phyloP scores from a whole-genome alignment of 176 grass and related monocot genomes.

The Aegilops speltoides region DNA sequence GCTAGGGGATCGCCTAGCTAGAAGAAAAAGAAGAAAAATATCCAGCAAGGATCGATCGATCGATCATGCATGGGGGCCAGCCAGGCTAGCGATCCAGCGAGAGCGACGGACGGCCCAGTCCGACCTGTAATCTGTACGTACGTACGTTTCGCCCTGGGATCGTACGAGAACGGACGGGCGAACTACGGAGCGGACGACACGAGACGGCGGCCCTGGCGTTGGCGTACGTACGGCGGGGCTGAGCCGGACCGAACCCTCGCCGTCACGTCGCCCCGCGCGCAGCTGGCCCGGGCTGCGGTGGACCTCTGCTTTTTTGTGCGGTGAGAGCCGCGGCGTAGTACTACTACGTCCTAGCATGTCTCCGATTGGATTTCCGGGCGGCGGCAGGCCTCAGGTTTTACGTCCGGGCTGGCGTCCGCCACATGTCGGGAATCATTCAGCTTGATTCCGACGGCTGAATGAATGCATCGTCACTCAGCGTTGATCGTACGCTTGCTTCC shows the following conservation, averaged over 20 bases:
- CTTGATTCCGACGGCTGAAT: too few species aligned
- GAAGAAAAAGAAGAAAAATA: too few species aligned
- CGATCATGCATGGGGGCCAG: neutral
- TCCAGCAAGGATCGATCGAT: too few species aligned
- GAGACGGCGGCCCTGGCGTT: neutral
- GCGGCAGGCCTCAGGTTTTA: neutral
- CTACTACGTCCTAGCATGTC: neutral
- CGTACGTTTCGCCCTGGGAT: neutral
- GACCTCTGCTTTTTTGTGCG: neutral
- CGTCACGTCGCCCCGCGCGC: neutral
- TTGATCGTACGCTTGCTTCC: too few species aligned
- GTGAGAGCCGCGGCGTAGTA: neutral
- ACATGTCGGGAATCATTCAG: too few species aligned
- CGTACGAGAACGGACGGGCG: neutral
- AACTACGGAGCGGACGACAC: neutral
- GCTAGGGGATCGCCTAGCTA: too few species aligned
- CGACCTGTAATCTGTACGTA: neutral
- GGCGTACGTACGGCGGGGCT: too few species aligned
- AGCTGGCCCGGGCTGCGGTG: neutral
- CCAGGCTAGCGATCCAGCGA: neutral
- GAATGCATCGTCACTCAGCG: too few species aligned
- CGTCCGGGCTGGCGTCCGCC: too few species aligned
- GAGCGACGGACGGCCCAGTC: neutral
- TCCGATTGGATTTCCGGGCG: neutral
- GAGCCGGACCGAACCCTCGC: neutral